Percentiles rank a stretch among this genome's conserved stretches.
These are phyloP conservation scores for Huntiella savannae DNA, from an alignment of 2,329 filamentous ascomycete genomes.

Conservation along the genomic window DNA sequence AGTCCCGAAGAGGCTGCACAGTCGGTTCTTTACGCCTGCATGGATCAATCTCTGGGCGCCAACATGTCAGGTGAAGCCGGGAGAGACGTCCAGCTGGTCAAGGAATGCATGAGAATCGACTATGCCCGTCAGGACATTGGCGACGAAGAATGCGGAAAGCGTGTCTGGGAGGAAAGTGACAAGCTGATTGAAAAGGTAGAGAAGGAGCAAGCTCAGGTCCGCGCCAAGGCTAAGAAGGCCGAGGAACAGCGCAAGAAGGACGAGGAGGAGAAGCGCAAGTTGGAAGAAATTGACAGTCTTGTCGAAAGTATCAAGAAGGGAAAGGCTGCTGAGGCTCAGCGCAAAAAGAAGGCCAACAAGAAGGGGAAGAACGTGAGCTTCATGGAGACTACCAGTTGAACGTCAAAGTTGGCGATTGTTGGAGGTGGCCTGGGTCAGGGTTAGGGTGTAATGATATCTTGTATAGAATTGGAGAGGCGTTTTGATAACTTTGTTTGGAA, in stretches of 20 bases:
- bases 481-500: neutral
- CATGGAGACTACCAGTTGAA: slow-evolving; percentile 1
- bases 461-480: neutral
- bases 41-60: slow-evolving; percentile 47
- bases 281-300: slow-evolving; percentile 19
- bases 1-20: slow-evolving; percentile 69
- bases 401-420: too few species aligned
- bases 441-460: neutral
- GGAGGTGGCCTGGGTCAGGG: too few species aligned
- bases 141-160: slow-evolving; percentile 64
- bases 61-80: slow-evolving; percentile 29
- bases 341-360: slow-evolving; percentile 16
- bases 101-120: slow-evolving; percentile 68
- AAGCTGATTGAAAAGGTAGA: slow-evolving; percentile 65
- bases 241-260: slow-evolving; percentile 18
- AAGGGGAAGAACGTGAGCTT: slow-evolving; percentile 15
- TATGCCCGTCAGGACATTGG: slow-evolving; percentile 54
- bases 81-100: slow-evolving; percentile 53
- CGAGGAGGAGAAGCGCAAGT: slow-evolving; percentile 17
- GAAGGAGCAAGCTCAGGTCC: slow-evolving; percentile 51
- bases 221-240: slow-evolving; percentile 23
- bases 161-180: slow-evolving; percentile 79
- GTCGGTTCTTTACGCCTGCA: slow-evolving; percentile 65
- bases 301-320: slow-evolving; percentile 22
- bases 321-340: slow-evolving; percentile 17